Percentiles rank a stretch among this genome's conserved stretches.
Evolutionary conservation across 2,329 filamentous ascomycete genomes (phyloP).

Genomic region (Herpotrichia juniperi): DNA sequence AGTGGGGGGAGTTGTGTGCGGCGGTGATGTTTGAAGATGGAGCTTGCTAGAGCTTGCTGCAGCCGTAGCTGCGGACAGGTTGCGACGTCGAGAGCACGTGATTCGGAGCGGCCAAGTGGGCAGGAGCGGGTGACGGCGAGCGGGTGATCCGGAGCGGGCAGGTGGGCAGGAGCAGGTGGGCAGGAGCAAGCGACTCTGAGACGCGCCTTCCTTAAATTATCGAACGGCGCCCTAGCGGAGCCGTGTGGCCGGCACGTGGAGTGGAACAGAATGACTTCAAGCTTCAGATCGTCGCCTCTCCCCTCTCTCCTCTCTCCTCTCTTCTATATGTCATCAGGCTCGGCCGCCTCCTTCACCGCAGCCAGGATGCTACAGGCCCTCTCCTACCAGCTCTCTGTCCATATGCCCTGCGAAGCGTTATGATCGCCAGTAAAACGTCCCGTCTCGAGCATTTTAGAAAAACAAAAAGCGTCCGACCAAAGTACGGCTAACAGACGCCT

Average conservation of each 20-base stretch:
- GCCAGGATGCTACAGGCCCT: neutral
- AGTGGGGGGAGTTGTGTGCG: constrained; percentile 14
- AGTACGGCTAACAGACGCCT: constrained; percentile 17
- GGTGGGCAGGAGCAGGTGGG: neutral
- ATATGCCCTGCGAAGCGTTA: neutral
- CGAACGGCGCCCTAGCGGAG: neutral
- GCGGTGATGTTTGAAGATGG: neutral
- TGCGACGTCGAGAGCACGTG: constrained; percentile 1
- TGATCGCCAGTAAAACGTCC: constrained; percentile 3
- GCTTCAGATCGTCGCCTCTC: neutral
- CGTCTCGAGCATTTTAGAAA: constrained; percentile 13
- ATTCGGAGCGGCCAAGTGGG: neutral
- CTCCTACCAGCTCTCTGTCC: neutral
- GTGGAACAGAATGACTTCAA: neutral
- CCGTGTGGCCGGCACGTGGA: neutral
- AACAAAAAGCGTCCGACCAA: constrained; percentile 16
- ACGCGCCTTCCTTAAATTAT: neutral
- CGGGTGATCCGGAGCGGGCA: neutral
- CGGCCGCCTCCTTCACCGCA: neutral
- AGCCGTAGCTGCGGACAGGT: neutral
- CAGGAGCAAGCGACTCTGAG: neutral
- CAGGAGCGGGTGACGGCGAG: too few species aligned
- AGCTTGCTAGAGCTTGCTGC: neutral
- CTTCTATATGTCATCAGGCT: neutral
- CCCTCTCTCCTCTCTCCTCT: neutral